Evolutionary conservation across 495 filamentous ascomycete genomes (phyloP).

Genomic region (Xylaria curta): DNA sequence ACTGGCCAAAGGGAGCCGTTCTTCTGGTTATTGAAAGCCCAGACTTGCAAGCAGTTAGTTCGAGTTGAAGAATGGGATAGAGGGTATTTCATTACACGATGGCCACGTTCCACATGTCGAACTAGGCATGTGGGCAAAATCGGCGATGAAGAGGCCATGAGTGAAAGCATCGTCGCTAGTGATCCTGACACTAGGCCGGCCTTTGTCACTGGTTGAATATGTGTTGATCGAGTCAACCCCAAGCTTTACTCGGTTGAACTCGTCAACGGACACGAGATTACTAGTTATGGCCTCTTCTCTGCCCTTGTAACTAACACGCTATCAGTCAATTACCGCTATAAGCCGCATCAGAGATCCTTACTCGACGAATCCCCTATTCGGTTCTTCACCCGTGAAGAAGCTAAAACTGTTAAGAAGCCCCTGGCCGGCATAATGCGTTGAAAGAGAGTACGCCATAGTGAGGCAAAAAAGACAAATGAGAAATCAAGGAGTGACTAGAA

Average conservation of each 20-base stretch:
- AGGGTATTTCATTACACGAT: conserved; percentile 51
- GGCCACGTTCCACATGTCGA: conserved; percentile 74
- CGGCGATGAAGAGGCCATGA: conserved; percentile 69
- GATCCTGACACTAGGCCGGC: conserved; percentile 69
- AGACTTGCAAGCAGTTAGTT: conserved; percentile 30
- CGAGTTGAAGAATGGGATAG: neutral
- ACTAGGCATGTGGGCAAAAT: conserved; percentile 74
- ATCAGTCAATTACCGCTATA: conserved; percentile 4
- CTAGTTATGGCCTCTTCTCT: conserved; percentile 37
- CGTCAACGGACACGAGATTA: conserved; percentile 48
- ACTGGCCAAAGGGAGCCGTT: conserved; percentile 60
- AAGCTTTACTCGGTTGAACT: conserved; percentile 53
- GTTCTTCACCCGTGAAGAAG: conserved; percentile 40
- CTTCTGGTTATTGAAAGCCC: conserved; percentile 46
- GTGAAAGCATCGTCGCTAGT: conserved; percentile 67
- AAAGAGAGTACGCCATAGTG: conserved; percentile 39
- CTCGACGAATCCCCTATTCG: conserved; percentile 40
- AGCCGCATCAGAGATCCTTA: conserved; percentile 22
- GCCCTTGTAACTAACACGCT: conserved; percentile 36
- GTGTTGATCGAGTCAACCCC: conserved; percentile 51
- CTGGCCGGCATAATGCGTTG: conserved; percentile 41
- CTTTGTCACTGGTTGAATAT: conserved; percentile 46
- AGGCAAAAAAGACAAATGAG: conserved; percentile 11
- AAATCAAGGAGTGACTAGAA: conserved; percentile 36
- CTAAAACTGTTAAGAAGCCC: conserved; percentile 41